phyloP scores from a whole-genome alignment of 106 monocot species.

The Alisma plantagoaquatica region DNA sequence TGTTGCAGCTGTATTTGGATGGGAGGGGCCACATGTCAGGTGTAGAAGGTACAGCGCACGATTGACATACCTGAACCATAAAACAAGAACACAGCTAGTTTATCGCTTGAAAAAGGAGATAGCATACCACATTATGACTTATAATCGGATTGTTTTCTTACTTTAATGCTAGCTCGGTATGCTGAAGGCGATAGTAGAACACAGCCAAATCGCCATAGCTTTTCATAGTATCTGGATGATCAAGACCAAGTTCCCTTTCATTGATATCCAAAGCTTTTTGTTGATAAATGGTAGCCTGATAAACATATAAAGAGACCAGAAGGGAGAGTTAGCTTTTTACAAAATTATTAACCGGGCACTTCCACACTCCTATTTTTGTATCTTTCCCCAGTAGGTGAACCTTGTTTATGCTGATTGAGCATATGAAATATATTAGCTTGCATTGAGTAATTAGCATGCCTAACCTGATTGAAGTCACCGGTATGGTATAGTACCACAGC shows the following conservation, averaged over 20 bases:
- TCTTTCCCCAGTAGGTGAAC: too few species aligned
- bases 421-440: too few species aligned
- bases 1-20: constrained; percentile 96
- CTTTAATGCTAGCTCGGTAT: constrained; percentile 73
- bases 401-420: too few species aligned
- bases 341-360: too few species aligned
- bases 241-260: constrained; percentile 77
- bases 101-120: not conserved
- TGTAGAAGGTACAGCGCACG: constrained; percentile 93
- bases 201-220: constrained; percentile 85
- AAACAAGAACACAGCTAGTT: not conserved
- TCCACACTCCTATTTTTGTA: too few species aligned
- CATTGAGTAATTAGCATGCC: too few species aligned
- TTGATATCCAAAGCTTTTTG: constrained; percentile 81
- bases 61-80: constrained; percentile 73
- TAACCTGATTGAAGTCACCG: constrained; percentile 94
- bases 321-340: too few species aligned
- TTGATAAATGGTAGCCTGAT: constrained; percentile 73
- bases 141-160: too few species aligned
- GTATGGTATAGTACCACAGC: constrained; percentile 97
- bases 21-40: constrained; percentile 90
- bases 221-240: constrained; percentile 88
- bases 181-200: constrained; percentile 79
- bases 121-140: too few species aligned
- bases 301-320: too few species aligned